Conservation (phyloP, 441 rosid species). For the Populus trichocarpa region DNA sequence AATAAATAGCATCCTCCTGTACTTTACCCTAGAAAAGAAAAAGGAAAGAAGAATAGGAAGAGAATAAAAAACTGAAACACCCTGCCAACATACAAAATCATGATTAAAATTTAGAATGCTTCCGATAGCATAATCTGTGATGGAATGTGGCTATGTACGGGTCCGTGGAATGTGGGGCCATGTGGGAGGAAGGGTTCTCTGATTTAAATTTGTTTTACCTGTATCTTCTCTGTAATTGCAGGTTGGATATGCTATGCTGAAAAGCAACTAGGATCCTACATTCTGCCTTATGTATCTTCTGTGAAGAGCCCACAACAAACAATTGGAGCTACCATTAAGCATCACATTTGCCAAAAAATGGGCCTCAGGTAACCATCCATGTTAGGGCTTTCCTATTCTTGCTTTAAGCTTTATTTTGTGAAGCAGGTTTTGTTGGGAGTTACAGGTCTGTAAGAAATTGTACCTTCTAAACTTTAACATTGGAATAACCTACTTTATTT, state of each 20-base stretch:
- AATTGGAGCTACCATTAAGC: conserved; percentile 79
- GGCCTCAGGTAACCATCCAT: conserved; percentile 59
- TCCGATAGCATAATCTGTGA: neutral
- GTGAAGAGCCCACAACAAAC: conserved; percentile 97
- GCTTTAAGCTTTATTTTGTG: neutral
- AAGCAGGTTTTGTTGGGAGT: neutral
- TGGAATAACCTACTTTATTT: neutral
- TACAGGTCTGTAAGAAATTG: neutral
- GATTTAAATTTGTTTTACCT: neutral
- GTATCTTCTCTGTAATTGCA: conserved; percentile 30
- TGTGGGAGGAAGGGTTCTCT: neutral
- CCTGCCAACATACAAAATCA: neutral
- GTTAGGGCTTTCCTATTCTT: neutral
- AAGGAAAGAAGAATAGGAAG: neutral
- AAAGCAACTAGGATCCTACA: conserved; percentile 77
- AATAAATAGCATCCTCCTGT: neutral
- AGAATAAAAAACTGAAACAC: neutral
- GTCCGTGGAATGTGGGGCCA: neutral
- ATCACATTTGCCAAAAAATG: conserved; percentile 56
- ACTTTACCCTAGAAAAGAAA: neutral
- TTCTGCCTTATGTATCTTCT: conserved; percentile 78
- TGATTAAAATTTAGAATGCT: neutral
- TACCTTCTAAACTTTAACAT: neutral
- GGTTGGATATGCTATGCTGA: conserved; percentile 99
- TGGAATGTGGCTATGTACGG: neutral